Conservation (phyloP, 2,329 filamentous ascomycete species). For the Ophiocordyceps australis region DNA sequence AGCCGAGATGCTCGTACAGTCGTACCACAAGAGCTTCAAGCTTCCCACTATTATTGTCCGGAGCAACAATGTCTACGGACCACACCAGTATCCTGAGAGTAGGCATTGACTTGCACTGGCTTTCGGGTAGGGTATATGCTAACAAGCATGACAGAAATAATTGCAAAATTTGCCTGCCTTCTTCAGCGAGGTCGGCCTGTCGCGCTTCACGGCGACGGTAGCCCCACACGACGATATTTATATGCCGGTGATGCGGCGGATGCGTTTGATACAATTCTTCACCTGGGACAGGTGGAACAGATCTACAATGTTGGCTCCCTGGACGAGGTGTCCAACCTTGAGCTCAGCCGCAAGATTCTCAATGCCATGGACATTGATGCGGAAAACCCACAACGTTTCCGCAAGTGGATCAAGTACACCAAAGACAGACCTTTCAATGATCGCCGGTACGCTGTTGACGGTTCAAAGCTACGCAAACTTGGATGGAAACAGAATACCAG, state of each 20-base stretch:
- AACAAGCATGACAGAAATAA: slow-evolving; percentile 43
- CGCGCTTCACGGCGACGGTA: slow-evolving; percentile 60
- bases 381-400: slow-evolving; percentile 30
- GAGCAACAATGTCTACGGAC: slow-evolving; percentile 74
- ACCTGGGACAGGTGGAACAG: slow-evolving; percentile 55
- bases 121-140: slow-evolving; percentile 2
- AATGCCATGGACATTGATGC: slow-evolving; percentile 39
- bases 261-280: slow-evolving; percentile 69
- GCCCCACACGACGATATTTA: slow-evolving; percentile 56
- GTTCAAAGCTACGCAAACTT: slow-evolving; percentile 44
- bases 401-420: slow-evolving; percentile 54
- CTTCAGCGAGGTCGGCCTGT: slow-evolving; percentile 48
- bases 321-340: slow-evolving; percentile 60
- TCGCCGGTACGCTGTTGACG: slow-evolving; percentile 54
- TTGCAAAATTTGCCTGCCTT: slow-evolving; percentile 63
- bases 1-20: slow-evolving; percentile 72
- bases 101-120: slow-evolving; percentile 13
- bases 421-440: slow-evolving; percentile 68
- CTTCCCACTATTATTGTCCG: slow-evolving; percentile 64
- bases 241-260: slow-evolving; percentile 67
- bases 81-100: slow-evolving; percentile 75
- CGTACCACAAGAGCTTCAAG: slow-evolving; percentile 72
- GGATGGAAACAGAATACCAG: slow-evolving; percentile 52
- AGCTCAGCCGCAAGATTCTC: slow-evolving; percentile 48
- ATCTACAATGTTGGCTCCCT: slow-evolving; percentile 70